Evolutionary conservation across 202 grass and related monocot species (phyloP), one percentile per base, ranked within the genome.

Genomic region (Tripidium arundinaceum): DNA sequence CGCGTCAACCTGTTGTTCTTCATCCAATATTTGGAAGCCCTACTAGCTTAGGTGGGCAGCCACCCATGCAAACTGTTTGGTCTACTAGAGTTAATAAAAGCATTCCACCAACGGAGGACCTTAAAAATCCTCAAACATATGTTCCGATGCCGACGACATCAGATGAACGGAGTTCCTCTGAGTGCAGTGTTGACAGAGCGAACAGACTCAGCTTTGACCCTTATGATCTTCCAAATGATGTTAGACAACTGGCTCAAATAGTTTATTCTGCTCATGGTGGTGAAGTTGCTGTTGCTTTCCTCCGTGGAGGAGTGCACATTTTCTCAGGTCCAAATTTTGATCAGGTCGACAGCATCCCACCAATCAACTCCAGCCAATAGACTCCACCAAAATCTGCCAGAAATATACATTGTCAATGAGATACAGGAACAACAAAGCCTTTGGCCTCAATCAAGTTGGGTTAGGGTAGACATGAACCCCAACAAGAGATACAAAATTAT

Each of bases 11-110:
- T 80, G 96, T 98, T 83, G 88, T 95, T 85, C 96, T 98, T 89
- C 96, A 98, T 75, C 96, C 96, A 80, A 98, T 98, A 86, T 98
- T 98, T 78, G 96, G 90, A 83, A 98, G 91, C 62, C 96, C 96
- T 59, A 73, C 87, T 62, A 89, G 74, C 75, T 97, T 90, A 84
- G 85, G 90, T 63, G 93, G 90, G 62, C 92, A 94, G 47, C 67
- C 92, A 75, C 96, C 95, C 60, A 94, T 89, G 90, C 95, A 98
- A 89, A 98, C 92, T 84, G 88, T 98, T 72, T 98, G 96, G 96
- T 87, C 84, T 29, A 98, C 93, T 75, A 93, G 77, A 89, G 96
- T 98, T 68, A 98, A 95, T 80, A 91, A 88, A 81, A 98, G 90
- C 90, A 95, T 98, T 86, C 76, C 92, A 70, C 96, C 88, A 71